These are phyloP conservation scores for Flaveria sonorensis DNA, from an alignment of 129 eudicot species.

Conservation along the genomic window DNA sequence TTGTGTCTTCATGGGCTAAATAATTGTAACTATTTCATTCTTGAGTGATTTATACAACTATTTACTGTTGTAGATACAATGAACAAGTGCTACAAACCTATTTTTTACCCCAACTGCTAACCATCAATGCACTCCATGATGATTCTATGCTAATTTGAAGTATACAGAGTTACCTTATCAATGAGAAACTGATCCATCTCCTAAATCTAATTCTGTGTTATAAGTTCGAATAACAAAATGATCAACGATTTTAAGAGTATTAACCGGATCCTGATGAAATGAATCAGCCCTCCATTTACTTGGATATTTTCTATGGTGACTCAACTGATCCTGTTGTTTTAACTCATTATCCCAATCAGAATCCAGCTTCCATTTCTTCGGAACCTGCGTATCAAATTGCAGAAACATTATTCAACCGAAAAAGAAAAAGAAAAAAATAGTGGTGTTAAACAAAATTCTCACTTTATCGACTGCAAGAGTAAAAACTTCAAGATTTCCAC, in stretches of 20 bases:
- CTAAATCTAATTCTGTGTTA: slow-evolving; percentile 32
- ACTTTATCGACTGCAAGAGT: slow-evolving; percentile 98
- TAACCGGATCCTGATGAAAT: slow-evolving; percentile 78
- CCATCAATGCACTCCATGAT: slow-evolving; percentile 23
- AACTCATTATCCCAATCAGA: slow-evolving; percentile 89
- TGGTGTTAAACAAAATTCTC: slow-evolving; percentile 6
- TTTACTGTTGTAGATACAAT: slow-evolving; percentile 21
- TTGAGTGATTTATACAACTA: slow-evolving; percentile 6
- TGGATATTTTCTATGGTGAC: slow-evolving; percentile 64
- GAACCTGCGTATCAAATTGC: slow-evolving; percentile 51
- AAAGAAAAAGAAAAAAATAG: not conserved
- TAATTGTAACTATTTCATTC: not conserved
- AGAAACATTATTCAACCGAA: not conserved
- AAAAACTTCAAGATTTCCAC: slow-evolving; percentile 88
- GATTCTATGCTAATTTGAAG: slow-evolving; percentile 9
- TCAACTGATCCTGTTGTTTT: slow-evolving; percentile 57
- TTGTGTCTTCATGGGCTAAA: not conserved
- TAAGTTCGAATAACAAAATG: slow-evolving; percentile 64
- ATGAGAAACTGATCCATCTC: slow-evolving; percentile 49
- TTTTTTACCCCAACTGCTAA: not conserved
- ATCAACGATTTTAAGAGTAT: slow-evolving; percentile 72
- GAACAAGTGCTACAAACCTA: slow-evolving; percentile 24
- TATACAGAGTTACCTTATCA: slow-evolving; percentile 29
- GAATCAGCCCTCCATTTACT: slow-evolving; percentile 91
- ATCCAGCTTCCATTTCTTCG: slow-evolving; percentile 95